Evolutionary conservation across 1,139 yeast genomes (phyloP).

Genomic region (Candida gigantensis): DNA sequence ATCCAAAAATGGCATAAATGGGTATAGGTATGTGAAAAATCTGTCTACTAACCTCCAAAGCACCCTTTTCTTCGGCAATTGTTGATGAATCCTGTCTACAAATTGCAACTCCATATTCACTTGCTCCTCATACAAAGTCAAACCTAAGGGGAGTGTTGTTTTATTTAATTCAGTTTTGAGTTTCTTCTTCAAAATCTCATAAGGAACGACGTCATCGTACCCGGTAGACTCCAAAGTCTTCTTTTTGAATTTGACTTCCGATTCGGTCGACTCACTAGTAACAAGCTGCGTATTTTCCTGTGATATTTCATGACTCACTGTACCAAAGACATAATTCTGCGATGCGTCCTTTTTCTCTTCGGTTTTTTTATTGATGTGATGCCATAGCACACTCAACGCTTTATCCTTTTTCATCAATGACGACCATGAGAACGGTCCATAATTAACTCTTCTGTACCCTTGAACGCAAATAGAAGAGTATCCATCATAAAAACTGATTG

Average conservation of each 20-base stretch:
- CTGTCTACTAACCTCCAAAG: slow-evolving; percentile 34
- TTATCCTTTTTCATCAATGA: slow-evolving; percentile 51
- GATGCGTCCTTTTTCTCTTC: slow-evolving; percentile 15
- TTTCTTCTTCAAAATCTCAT: slow-evolving; percentile 26
- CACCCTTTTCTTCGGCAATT: slow-evolving; percentile 34
- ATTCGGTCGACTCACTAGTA: slow-evolving; percentile 16
- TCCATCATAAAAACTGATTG: slow-evolving; percentile 44
- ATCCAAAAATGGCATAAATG: slow-evolving; percentile 41
- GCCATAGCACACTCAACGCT: slow-evolving; percentile 39
- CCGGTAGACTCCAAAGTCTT: slow-evolving; percentile 39
- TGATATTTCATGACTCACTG: slow-evolving; percentile 21
- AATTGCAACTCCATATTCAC: slow-evolving; percentile 32
- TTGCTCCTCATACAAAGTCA: slow-evolving; percentile 31
- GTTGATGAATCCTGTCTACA: slow-evolving; percentile 31
- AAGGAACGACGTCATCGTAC: slow-evolving; percentile 37
- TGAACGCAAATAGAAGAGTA: slow-evolving; percentile 42
- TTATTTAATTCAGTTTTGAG: slow-evolving; percentile 18
- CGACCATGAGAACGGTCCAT: slow-evolving; percentile 54
- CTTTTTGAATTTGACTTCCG: slow-evolving; percentile 26
- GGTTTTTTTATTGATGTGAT: slow-evolving; percentile 28
- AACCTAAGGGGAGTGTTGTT: slow-evolving; percentile 27
- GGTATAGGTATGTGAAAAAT: slow-evolving; percentile 34
- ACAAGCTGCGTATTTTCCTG: slow-evolving; percentile 28
- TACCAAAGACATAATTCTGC: slow-evolving; percentile 21
- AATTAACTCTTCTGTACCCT: slow-evolving; percentile 37